Conservation (phyloP, 495 filamentous ascomycete species). For the Aspergillus heteromorphus region DNA sequence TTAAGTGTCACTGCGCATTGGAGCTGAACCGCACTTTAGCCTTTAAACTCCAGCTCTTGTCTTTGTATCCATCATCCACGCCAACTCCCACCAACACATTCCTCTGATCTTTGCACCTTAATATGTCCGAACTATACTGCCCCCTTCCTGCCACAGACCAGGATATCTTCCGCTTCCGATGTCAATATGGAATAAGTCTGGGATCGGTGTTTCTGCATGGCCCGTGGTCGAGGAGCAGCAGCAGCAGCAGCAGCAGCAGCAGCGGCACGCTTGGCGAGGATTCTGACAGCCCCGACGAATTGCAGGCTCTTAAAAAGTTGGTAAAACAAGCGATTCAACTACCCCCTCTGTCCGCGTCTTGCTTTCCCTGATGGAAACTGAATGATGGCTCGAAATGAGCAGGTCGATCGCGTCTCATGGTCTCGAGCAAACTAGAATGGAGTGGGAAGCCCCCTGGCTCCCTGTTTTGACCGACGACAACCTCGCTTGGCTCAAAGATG, state of each 20-base stretch:
- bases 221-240: slow-evolving; percentile 39
- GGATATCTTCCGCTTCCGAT: slow-evolving; percentile 49
- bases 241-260: slow-evolving; percentile 15
- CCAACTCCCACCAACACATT: neutral
- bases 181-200: slow-evolving; percentile 52
- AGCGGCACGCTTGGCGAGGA: slow-evolving; percentile 34
- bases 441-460: slow-evolving; percentile 47
- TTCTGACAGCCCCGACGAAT: slow-evolving; percentile 33
- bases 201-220: slow-evolving; percentile 54
- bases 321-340: neutral
- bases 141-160: slow-evolving; percentile 24
- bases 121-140: neutral
- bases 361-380: neutral
- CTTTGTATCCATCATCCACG: neutral
- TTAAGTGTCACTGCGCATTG: neutral
- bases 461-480: slow-evolving; percentile 40
- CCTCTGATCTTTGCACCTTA: neutral
- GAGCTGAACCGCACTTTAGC: neutral
- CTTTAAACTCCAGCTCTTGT: neutral
- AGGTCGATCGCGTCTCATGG: slow-evolving; percentile 36
- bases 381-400: neutral
- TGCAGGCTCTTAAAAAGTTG: slow-evolving; percentile 26
- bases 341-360: neutral
- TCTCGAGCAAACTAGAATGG: slow-evolving; percentile 35
- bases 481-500: slow-evolving; percentile 39